These are phyloP conservation scores for Sordariomycetes sp. DNA, from an alignment of 2,329 filamentous ascomycete genomes.

Conservation along the genomic window DNA sequence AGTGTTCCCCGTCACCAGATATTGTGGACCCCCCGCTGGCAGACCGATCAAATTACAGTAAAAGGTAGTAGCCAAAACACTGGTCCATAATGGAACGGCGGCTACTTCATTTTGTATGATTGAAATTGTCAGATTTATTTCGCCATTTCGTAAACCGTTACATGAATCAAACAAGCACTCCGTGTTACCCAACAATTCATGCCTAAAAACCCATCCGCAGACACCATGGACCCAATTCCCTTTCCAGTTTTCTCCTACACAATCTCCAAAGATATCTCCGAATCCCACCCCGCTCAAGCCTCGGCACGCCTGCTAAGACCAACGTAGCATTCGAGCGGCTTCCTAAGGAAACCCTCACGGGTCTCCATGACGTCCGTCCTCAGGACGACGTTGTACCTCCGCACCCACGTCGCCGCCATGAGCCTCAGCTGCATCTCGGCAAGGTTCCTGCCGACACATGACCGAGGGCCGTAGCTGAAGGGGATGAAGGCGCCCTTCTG, in stretches of 20 bases:
- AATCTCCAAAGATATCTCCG: not conserved
- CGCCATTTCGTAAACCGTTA: no score
- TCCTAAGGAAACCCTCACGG: constrained; percentile 68
- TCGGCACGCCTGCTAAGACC: constrained; percentile 25
- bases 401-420: constrained; percentile 56
- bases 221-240: not conserved
- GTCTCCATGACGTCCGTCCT: constrained; percentile 56
- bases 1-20: no score
- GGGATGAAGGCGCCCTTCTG: constrained; percentile 67
- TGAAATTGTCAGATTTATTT: no score
- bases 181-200: no score
- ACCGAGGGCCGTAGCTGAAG: constrained; percentile 57
- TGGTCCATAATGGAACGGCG: no score
- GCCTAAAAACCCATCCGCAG: no score
- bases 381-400: constrained; percentile 32
- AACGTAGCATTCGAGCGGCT: constrained; percentile 58
- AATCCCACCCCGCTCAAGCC: not conserved
- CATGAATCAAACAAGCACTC: no score
- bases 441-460: constrained; percentile 68
- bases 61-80: no score
- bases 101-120: no score
- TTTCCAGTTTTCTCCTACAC: not conserved
- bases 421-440: constrained; percentile 82
- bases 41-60: no score
- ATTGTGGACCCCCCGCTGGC: no score